Percentiles rank a stretch among this genome's conserved stretches.
These are phyloP conservation scores for Yarrowia hollandica DNA, from an alignment of 805 yeast species.

Conservation along the genomic window DNA sequence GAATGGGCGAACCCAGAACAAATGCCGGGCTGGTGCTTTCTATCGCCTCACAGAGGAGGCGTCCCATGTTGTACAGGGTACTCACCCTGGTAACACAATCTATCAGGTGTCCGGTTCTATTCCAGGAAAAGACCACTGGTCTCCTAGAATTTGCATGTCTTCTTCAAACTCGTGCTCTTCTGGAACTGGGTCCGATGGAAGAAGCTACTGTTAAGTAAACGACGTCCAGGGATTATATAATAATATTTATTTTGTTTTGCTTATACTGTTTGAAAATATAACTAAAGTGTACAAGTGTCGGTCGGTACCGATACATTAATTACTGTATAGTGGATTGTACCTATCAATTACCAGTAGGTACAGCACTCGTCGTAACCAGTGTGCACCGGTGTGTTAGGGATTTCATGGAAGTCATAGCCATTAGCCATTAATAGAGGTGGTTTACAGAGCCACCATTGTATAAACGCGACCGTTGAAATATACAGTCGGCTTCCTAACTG, in stretches of 20 bases:
- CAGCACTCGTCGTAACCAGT: too few species aligned
- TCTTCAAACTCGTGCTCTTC: conserved; percentile 4
- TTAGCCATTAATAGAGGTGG: too few species aligned
- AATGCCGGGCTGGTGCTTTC: conserved; percentile 16
- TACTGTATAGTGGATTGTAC: too few species aligned
- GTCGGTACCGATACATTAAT: too few species aligned
- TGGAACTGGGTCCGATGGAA: not conserved
- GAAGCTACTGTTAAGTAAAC: not conserved
- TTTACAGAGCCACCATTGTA: too few species aligned
- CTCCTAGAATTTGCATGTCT: conserved; percentile 21
- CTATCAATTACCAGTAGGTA: too few species aligned
- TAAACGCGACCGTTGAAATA: too few species aligned
- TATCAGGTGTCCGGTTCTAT: conserved; percentile 5
- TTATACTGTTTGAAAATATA: too few species aligned
- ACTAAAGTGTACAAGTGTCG: too few species aligned
- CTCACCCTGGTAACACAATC: conserved; percentile 7
- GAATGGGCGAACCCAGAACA: conserved; percentile 16
- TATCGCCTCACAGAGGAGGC: conserved; percentile 1
- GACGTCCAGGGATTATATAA: not conserved
- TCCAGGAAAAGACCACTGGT: conserved; percentile 10
- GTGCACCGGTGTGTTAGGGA: too few species aligned
- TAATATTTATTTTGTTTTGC: not conserved
- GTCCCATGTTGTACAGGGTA: conserved; percentile 18
- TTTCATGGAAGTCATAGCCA: too few species aligned
- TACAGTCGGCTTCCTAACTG: too few species aligned